Conservation (phyloP, 2,329 filamentous ascomycete genomes). For the Colletotrichum lupini region DNA sequence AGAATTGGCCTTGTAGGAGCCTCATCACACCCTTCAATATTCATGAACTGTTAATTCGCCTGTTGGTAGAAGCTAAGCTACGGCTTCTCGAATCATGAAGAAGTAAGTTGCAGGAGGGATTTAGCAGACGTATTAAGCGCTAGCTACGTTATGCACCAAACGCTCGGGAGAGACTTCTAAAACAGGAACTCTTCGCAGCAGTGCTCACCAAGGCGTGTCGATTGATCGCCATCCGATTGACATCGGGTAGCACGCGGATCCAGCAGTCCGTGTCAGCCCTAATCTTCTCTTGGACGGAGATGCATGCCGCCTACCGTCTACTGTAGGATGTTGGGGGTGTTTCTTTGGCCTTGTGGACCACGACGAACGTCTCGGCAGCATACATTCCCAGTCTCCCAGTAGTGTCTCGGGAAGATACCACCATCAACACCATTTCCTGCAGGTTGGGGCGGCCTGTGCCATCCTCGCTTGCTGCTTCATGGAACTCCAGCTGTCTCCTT, state of each 20-base stretch:
- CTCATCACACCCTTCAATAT: background rate
- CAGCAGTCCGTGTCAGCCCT: constrained; percentile 25
- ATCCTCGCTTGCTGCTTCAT: background rate
- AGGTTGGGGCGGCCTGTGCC: background rate
- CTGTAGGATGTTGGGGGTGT: background rate
- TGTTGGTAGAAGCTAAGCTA: background rate
- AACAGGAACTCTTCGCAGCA: constrained; percentile 3
- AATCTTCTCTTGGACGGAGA: constrained; percentile 15
- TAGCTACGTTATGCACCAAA: background rate
- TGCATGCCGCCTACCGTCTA: constrained; percentile 3
- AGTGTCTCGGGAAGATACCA: background rate
- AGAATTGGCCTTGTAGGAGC: background rate
- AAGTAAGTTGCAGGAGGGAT: background rate
- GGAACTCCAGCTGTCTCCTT: background rate
- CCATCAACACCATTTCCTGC: background rate
- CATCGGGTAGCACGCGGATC: constrained; percentile 10
- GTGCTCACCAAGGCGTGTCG: constrained; percentile 3
- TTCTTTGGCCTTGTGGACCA: background rate
- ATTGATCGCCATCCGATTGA: constrained; percentile 27
- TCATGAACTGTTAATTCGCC: background rate
- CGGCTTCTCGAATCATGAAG: background rate
- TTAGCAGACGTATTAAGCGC: background rate
- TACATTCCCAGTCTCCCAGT: background rate
- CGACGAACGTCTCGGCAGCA: background rate
- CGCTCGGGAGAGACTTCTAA: constrained; percentile 3